Percentiles rank a stretch among this genome's conserved stretches.
Evolutionary conservation across 495 filamentous ascomycete genomes (phyloP).

Genomic region (Aspergillus funiculosus): DNA sequence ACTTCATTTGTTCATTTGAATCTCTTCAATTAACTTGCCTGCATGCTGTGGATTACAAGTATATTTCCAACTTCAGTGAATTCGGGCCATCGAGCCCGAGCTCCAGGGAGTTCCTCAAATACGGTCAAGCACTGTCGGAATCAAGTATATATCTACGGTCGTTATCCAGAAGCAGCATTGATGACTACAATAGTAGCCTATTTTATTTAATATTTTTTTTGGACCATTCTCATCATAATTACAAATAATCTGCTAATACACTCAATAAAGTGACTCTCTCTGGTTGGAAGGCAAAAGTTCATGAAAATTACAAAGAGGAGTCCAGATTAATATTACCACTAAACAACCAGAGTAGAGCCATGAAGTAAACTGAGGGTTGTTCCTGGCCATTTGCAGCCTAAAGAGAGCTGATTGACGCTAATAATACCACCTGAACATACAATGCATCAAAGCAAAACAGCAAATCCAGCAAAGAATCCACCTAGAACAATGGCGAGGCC

Average conservation of each 20-base stretch:
- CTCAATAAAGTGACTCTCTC: neutral
- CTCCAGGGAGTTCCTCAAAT: too few relatives aligned
- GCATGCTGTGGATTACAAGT: neutral
- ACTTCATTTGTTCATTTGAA: too few relatives aligned
- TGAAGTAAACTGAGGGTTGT: constrained; percentile 2
- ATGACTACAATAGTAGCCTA: too few relatives aligned
- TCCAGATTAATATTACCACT: constrained; percentile 10
- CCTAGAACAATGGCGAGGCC: constrained; percentile 51
- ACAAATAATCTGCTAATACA: neutral
- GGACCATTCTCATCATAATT: neutral
- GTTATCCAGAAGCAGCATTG: too few relatives aligned
- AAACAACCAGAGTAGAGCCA: constrained; percentile 6
- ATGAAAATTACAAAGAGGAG: neutral
- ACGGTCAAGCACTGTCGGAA: too few relatives aligned
- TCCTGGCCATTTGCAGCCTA: neutral
- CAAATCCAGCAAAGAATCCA: constrained; percentile 59
- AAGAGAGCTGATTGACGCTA: neutral
- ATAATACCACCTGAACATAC: neutral
- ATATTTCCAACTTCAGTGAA: neutral
- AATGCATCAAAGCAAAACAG: constrained; percentile 47
- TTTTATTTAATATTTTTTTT: too few relatives aligned
- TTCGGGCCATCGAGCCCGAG: too few relatives aligned
- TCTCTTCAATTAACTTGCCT: too few relatives aligned
- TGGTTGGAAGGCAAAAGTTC: neutral
- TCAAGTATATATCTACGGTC: too few relatives aligned